Conservation (phyloP, 2,329 filamentous ascomycete species). For the Endocalyx cinctus region DNA sequence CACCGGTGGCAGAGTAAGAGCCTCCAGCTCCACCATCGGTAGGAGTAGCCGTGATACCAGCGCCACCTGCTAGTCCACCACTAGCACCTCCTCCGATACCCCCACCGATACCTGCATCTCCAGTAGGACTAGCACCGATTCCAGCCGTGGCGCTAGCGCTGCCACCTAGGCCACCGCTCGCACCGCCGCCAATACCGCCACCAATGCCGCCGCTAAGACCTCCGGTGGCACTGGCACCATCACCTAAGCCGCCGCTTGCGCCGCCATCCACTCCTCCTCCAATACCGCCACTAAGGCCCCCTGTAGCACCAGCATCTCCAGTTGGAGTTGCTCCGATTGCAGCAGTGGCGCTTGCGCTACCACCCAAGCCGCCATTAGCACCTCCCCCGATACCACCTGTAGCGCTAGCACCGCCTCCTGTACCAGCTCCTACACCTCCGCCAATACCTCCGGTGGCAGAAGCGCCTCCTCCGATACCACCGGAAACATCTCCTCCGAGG, state of each 20-base stretch:
- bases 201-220: neutral
- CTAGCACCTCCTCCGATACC: too few relatives aligned
- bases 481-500: neutral
- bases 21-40: too few relatives aligned
- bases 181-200: too few relatives aligned
- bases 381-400: neutral
- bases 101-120: too few relatives aligned
- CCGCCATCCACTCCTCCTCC: neutral
- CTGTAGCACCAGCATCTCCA: neutral
- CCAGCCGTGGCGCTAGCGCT: neutral
- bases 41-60: constrained; percentile 1
- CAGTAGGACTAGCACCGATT: too few relatives aligned
- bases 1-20: constrained; percentile 4
- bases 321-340: neutral
- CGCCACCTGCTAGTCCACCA: too few relatives aligned
- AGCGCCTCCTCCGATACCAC: neutral
- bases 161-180: too few relatives aligned
- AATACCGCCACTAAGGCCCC: neutral
- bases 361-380: too few relatives aligned
- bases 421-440: neutral
- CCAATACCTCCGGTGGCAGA: neutral
- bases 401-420: neutral
- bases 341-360: neutral
- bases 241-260: neutral
- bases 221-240: neutral